Conservation (phyloP, 371 early-diverging fungal genomes). For the Lichtheimia ramosa region DNA sequence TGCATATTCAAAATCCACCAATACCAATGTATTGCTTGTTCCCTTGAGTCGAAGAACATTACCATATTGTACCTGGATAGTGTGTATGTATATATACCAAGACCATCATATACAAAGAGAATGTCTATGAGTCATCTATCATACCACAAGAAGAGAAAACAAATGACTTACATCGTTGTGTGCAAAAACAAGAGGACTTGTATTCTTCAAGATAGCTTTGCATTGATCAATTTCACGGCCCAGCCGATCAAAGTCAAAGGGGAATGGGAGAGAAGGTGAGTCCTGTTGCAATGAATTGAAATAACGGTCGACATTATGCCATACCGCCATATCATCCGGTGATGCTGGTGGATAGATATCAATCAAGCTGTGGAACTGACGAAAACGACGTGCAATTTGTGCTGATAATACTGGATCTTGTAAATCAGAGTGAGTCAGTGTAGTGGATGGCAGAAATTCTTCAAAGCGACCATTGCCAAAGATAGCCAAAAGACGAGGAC, state of each 20-base stretch:
- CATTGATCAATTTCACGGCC: conserved; percentile 50
- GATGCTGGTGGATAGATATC: conserved; percentile 55
- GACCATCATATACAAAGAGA: neutral
- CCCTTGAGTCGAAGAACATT: conserved; percentile 32
- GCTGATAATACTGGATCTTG: conserved; percentile 60
- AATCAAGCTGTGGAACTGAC: conserved; percentile 74
- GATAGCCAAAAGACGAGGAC: conserved; percentile 79
- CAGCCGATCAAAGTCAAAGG: conserved; percentile 44
- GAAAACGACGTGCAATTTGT: conserved; percentile 77
- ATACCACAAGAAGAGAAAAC: neutral
- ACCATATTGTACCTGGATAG: conserved; percentile 29
- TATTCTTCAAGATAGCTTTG: conserved; percentile 29
- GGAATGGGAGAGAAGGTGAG: conserved; percentile 9
- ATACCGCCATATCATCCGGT: conserved; percentile 37
- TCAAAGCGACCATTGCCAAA: conserved; percentile 91
- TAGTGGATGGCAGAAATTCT: conserved; percentile 78
- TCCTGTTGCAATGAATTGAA: conserved; percentile 18
- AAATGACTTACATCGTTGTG: conserved; percentile 75
- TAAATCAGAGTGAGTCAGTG: conserved; percentile 70
- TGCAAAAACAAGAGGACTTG: conserved; percentile 75
- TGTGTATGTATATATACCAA: too few species aligned
- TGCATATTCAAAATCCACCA: conserved; percentile 85
- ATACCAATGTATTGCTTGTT: conserved; percentile 24
- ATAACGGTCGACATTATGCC: conserved; percentile 75
- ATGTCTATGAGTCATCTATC: neutral